A percentile compares a stretch with the other conserved stretches of the same genome.
These are phyloP conservation scores for Arthrobotrys conoides DNA, from an alignment of 2,329 filamentous ascomycete species.

Conservation along the genomic window DNA sequence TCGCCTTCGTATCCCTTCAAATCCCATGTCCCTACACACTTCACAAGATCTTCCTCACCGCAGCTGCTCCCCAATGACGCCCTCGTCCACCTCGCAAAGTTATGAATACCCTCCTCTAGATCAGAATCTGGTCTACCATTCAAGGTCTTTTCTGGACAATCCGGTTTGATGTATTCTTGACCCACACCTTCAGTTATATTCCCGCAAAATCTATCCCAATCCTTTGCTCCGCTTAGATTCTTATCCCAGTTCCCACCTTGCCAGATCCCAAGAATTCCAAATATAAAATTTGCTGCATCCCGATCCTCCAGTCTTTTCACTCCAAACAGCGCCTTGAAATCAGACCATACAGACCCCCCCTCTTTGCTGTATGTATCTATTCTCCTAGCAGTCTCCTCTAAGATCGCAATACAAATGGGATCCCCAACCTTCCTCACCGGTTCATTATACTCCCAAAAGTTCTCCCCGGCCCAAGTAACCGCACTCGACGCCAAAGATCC, in stretches of 20 bases:
- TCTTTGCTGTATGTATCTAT: slow-evolving; percentile 73
- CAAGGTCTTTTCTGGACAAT: slow-evolving; percentile 20
- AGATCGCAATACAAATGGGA: slow-evolving; percentile 75
- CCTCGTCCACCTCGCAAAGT: slow-evolving; percentile 52
- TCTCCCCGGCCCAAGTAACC: slow-evolving; percentile 81
- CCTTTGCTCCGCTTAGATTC: slow-evolving; percentile 20
- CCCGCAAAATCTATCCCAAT: slow-evolving; percentile 53
- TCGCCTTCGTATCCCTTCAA: slow-evolving; percentile 2
- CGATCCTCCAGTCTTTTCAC: slow-evolving; percentile 68
- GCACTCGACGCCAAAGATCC: slow-evolving; percentile 85
- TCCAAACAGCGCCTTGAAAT: slow-evolving; percentile 72
- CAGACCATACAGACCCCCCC: slow-evolving; percentile 68
- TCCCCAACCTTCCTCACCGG: slow-evolving; percentile 73
- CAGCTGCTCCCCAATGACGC: slow-evolving; percentile 23
- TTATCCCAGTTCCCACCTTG: slow-evolving; percentile 57
- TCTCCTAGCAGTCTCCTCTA: slow-evolving; percentile 74
- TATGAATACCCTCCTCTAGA: slow-evolving; percentile 38
- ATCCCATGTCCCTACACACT: slow-evolving; percentile 30
- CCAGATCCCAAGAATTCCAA: slow-evolving; percentile 28
- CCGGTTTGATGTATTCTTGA: background rate
- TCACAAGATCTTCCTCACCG: slow-evolving; percentile 13
- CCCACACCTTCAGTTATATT: slow-evolving; percentile 47
- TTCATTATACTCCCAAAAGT: slow-evolving; percentile 79
- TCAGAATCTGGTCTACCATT: slow-evolving; percentile 7
- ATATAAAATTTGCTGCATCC: slow-evolving; percentile 42